Evolutionary conservation across 208 protist genomes (phyloP).

Genomic region (Strigomonas oncopelti): DNA sequence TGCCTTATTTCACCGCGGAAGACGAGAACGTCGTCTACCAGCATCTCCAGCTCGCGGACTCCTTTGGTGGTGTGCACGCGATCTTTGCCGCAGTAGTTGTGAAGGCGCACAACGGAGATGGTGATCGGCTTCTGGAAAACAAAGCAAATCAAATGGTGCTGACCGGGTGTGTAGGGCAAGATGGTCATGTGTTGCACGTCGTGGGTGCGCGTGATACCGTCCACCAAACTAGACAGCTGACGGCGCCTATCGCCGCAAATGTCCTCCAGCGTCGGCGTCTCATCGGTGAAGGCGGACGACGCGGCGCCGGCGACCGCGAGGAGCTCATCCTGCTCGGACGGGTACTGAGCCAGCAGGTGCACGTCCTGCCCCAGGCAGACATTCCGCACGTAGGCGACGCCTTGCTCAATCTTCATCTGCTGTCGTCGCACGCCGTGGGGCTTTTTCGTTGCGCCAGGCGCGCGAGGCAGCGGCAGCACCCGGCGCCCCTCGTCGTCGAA

Average conservation of each 20-base stretch:
- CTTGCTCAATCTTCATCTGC: no score
- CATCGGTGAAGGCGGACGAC: background rate
- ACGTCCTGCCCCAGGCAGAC: conserved; percentile 8
- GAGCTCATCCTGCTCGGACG: conserved; percentile 22
- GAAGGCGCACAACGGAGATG: conserved; percentile 76
- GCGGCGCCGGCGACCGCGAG: background rate
- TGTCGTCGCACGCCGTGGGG: no score
- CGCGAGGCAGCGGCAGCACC: conserved; percentile 18
- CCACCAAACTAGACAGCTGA: conserved; percentile 74
- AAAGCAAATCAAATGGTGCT: conserved; percentile 68
- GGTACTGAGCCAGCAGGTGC: conserved; percentile 23
- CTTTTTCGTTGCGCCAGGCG: no score
- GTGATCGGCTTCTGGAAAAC: conserved; percentile 44
- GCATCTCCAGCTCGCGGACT: conserved; percentile 75
- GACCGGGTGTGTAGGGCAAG: conserved; percentile 70
- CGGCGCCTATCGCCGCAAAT: conserved; percentile 23
- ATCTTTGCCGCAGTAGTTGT: conserved; percentile 90
- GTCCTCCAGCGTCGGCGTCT: conserved; percentile 11
- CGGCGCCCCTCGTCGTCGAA: conserved; percentile 70
- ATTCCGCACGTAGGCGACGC: background rate
- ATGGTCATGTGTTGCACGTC: conserved; percentile 84
- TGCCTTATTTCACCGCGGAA: conserved; percentile 76
- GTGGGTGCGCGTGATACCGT: conserved; percentile 47
- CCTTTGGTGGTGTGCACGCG: conserved; percentile 85
- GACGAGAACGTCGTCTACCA: conserved; percentile 42